Percentiles rank a stretch among this genome's conserved stretches.
Evolutionary conservation across 192 early-diverging fungal species (phyloP).

Genomic region (Pilobolus umbonatus): DNA sequence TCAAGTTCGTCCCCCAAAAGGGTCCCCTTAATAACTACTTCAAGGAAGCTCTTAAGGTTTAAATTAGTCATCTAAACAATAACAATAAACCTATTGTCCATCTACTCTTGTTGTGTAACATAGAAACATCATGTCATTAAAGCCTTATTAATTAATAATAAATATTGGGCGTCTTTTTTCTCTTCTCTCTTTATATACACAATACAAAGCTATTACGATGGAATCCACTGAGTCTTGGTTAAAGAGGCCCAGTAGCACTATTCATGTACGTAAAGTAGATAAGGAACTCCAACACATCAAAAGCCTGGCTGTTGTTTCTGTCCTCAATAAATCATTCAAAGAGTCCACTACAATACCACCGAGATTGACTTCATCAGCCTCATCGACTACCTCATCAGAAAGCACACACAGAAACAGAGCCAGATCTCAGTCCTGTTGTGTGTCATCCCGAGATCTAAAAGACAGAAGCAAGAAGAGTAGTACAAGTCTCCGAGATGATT

Average conservation of each 20-base stretch:
- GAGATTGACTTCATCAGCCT: background rate
- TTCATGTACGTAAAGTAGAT: conserved; percentile 13
- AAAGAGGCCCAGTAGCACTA: background rate
- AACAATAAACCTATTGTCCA: background rate
- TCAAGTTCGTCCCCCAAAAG: conserved; percentile 86
- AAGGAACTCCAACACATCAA: conserved; percentile 16
- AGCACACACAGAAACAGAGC: background rate
- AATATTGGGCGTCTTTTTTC: background rate
- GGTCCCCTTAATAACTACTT: conserved; percentile 62
- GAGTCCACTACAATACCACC: background rate
- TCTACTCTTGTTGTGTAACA: background rate
- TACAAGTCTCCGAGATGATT: conserved; percentile 8
- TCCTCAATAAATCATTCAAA: conserved; percentile 11
- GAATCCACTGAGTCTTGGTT: background rate
- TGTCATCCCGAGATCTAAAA: background rate
- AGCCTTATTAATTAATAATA: background rate
- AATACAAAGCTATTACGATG: background rate
- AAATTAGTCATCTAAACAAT: background rate
- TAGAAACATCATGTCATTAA: background rate
- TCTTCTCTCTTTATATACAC: background rate
- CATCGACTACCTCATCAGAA: background rate
- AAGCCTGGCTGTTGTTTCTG: conserved; percentile 14
- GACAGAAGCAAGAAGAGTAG: background rate
- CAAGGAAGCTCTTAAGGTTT: background rate
- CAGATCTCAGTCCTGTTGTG: background rate